phyloP scores from a whole-genome alignment of 345 rosid species.

The Pugionium dolabratum region DNA sequence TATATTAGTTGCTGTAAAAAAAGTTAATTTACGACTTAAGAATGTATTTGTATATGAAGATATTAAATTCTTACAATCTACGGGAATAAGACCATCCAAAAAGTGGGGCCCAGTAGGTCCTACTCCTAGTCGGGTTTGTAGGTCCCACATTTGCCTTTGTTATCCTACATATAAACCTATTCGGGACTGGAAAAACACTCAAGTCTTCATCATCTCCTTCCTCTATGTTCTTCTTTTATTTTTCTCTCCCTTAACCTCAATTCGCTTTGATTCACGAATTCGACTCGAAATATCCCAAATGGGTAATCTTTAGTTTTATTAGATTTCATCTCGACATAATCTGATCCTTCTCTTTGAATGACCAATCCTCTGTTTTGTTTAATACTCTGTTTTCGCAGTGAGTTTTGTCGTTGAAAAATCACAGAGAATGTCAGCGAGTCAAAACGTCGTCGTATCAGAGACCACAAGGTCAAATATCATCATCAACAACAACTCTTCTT shows the following conservation, averaged over 20 bases:
- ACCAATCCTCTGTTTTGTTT: constrained; percentile 8
- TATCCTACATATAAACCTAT: constrained; percentile 32
- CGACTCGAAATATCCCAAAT: constrained; percentile 7
- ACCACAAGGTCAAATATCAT: constrained; percentile 44
- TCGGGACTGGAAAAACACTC: constrained; percentile 7
- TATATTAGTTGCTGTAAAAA: no score
- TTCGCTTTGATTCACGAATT: background rate
- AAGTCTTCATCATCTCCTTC: constrained; percentile 10
- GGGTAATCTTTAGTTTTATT: constrained; percentile 22
- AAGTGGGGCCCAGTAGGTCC: constrained; percentile 16
- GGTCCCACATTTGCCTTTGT: background rate
- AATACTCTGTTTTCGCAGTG: constrained; percentile 31
- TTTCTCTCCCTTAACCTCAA: background rate
- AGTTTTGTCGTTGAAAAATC: constrained; percentile 37
- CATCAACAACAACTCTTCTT: constrained; percentile 38
- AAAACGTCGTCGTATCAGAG: constrained; percentile 59
- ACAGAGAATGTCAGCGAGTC: constrained; percentile 46
- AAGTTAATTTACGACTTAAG: no score
- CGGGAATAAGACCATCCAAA: no score
- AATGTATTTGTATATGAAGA: no score
- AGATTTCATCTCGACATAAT: background rate
- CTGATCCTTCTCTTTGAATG: background rate
- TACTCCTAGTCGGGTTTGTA: background rate
- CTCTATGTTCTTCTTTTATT: background rate
- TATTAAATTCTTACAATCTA: no score